These are phyloP conservation scores for Gastrolobium bilobum DNA, from an alignment of 306 rosid species.

Conservation along the genomic window DNA sequence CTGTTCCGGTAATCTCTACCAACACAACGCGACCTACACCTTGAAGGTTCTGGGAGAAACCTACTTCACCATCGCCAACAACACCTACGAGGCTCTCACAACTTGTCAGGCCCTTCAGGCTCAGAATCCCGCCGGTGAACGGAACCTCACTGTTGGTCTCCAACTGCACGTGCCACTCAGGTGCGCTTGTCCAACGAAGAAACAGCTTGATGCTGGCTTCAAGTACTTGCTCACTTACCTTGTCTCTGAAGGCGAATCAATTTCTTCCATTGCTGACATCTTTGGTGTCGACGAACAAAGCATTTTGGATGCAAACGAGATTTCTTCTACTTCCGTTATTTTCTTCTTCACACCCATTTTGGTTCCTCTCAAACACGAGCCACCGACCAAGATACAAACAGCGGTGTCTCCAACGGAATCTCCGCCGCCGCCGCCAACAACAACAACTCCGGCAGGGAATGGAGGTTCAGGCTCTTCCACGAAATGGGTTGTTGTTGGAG, in stretches of 20 bases:
- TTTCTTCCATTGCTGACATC: conserved; percentile 45
- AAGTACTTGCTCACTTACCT: conserved; percentile 64
- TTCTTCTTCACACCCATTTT: conserved; percentile 66
- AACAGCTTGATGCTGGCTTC: conserved; percentile 58
- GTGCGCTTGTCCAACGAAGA: conserved; percentile 73
- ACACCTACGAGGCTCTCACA: conserved; percentile 72
- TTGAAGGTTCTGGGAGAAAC: conserved; percentile 43
- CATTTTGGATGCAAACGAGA: conserved; percentile 60
- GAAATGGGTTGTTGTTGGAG: conserved; percentile 67
- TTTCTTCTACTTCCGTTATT: background rate
- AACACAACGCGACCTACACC: conserved; percentile 60
- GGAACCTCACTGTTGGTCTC: conserved; percentile 36
- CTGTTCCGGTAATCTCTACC: conserved; percentile 59
- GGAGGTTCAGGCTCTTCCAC: conserved; percentile 49
- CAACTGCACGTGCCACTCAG: conserved; percentile 61
- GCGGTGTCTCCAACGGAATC: conserved; percentile 39
- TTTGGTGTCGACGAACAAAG: conserved; percentile 51
- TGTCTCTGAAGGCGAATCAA: conserved; percentile 42
- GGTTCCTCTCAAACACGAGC: conserved; percentile 62
- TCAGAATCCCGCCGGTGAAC: conserved; percentile 47
- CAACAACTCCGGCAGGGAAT: background rate
- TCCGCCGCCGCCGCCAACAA: background rate
- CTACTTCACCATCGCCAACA: conserved; percentile 65
- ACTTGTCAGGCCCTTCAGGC: conserved; percentile 70
- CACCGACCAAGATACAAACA: conserved; percentile 31